phyloP scores from a whole-genome alignment of 352 stramenopile species.

The Phytophthora ohioensis region DNA sequence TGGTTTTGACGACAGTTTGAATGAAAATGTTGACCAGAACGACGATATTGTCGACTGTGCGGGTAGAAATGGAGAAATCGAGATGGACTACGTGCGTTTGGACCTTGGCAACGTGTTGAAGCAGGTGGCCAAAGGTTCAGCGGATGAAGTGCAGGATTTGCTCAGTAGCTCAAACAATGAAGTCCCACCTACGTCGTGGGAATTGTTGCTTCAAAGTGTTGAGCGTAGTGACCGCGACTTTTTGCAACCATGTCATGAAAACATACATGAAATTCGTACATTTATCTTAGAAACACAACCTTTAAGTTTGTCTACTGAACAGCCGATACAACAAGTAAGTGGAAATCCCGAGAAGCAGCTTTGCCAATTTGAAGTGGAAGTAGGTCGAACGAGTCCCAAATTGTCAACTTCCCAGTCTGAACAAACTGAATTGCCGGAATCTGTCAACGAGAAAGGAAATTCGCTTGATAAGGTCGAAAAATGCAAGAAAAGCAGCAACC shows the following conservation, averaged over 20 bases:
- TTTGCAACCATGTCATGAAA: constrained; percentile 43
- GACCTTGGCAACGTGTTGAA: constrained; percentile 45
- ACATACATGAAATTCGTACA: constrained; percentile 41
- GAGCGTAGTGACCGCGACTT: constrained; percentile 49
- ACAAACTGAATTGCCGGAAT: not conserved
- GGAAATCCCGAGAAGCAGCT: not conserved
- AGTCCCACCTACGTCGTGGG: constrained; percentile 31
- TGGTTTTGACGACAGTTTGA: constrained; percentile 23
- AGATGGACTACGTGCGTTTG: constrained; percentile 40
- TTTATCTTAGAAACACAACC: constrained; percentile 17
- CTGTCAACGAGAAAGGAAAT: not conserved
- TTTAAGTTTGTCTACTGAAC: not conserved
- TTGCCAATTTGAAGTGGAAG: not conserved
- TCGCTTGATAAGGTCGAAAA: not conserved
- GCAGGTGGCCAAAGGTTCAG: constrained; percentile 4
- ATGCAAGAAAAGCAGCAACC: not conserved
- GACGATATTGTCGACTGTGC: not conserved
- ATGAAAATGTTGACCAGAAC: constrained; percentile 7
- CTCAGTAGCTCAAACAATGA: not conserved
- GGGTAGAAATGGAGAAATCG: not conserved
- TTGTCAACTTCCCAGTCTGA: not conserved
- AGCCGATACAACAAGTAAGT: not conserved
- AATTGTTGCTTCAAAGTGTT: constrained; percentile 48
- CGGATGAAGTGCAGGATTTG: not conserved
- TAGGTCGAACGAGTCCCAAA: not conserved